phyloP scores from a whole-genome alignment of 176 grass and related monocot genomes.

The Elymus sibiricus region DNA sequence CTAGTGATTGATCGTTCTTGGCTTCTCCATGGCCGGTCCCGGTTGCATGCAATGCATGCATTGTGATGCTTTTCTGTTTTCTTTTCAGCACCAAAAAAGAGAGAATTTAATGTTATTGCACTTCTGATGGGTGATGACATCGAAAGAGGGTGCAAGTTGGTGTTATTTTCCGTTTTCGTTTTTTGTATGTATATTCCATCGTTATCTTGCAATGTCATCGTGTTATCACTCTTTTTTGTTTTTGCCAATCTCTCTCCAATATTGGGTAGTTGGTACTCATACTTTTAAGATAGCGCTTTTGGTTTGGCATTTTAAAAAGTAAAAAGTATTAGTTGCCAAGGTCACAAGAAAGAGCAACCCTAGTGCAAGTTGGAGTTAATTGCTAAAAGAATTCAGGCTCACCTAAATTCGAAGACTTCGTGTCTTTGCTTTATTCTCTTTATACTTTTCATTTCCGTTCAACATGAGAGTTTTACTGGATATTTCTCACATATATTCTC shows the following conservation, averaged over 20 bases:
- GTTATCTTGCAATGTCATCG: constrained; percentile 49
- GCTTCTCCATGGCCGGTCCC: not conserved
- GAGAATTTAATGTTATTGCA: constrained; percentile 20
- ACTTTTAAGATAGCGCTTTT: constrained; percentile 22
- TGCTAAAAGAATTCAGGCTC: not conserved
- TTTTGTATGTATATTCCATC: constrained; percentile 25
- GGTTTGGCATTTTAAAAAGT: not conserved
- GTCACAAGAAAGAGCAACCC: not conserved
- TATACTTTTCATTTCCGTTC: too few relatives aligned
- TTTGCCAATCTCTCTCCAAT: constrained; percentile 27
- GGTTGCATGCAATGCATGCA: not conserved
- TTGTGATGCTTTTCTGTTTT: not conserved
- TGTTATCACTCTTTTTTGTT: constrained; percentile 31
- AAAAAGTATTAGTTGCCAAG: not conserved
- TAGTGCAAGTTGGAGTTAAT: not conserved
- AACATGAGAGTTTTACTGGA: too few relatives aligned
- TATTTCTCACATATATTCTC: too few relatives aligned
- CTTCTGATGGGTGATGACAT: constrained; percentile 36
- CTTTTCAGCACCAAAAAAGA: not conserved
- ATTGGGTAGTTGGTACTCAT: constrained; percentile 25
- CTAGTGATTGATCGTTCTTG: not conserved
- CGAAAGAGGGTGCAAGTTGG: constrained; percentile 43
- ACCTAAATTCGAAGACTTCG: too few relatives aligned
- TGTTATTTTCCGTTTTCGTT: not conserved
- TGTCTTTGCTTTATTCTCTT: too few relatives aligned